phyloP scores from a whole-genome alignment of 768 basidiomycete species.

The Leccinum barrowsii region DNA sequence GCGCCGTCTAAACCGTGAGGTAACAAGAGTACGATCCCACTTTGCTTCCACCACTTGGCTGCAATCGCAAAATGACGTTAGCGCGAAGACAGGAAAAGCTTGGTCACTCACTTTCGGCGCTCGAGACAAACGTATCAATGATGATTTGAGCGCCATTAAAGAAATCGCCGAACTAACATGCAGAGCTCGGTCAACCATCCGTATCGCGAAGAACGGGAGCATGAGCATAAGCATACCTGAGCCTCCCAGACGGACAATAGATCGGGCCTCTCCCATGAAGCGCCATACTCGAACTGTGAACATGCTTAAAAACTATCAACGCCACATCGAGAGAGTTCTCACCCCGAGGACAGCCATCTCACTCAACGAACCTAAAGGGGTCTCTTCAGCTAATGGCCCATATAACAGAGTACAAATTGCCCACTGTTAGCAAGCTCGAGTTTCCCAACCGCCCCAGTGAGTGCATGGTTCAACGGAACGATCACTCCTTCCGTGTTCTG shows the following conservation, averaged over 20 bases:
- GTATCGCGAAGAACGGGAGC: neutral
- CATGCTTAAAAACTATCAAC: conserved; percentile 1
- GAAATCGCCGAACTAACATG: conserved; percentile 81
- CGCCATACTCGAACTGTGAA: conserved; percentile 80
- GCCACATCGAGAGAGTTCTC: conserved; percentile 24
- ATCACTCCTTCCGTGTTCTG: conserved; percentile 77
- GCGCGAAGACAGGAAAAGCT: no score
- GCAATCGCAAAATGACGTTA: neutral
- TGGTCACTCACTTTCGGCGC: conserved; percentile 65
- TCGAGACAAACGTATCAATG: conserved; percentile 85
- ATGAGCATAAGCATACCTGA: conserved; percentile 46
- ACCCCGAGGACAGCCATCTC: conserved; percentile 89
- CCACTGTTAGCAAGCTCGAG: conserved; percentile 86
- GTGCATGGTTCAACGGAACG: conserved; percentile 75
- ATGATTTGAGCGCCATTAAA: conserved; percentile 87
- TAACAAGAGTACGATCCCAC: conserved; percentile 78
- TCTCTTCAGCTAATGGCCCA: neutral
- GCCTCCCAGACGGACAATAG: conserved; percentile 90
- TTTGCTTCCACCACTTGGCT: conserved; percentile 95
- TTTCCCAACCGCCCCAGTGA: conserved; percentile 53
- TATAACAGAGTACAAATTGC: conserved; percentile 18
- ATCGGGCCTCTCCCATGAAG: conserved; percentile 83
- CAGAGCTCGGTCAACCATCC: neutral
- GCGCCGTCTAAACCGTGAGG: conserved; percentile 92
- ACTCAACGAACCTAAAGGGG: conserved; percentile 67